Evolutionary conservation across 2,329 filamentous ascomycete species (phyloP).

Genomic region (Colletotrichum limetticola): DNA sequence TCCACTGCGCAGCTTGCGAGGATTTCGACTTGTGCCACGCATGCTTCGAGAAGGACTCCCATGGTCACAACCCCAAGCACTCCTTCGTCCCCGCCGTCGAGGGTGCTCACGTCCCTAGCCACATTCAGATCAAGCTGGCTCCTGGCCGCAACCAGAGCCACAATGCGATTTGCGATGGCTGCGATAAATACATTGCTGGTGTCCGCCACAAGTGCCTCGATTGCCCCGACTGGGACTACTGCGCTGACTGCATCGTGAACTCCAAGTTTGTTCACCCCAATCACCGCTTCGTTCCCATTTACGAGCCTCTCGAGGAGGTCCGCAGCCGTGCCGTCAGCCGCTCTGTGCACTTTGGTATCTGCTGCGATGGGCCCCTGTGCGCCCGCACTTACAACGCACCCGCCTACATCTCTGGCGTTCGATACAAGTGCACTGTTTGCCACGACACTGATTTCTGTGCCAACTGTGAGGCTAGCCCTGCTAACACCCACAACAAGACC

Average conservation of each 20-base stretch:
- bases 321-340: conserved; percentile 51
- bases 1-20: conserved; percentile 85
- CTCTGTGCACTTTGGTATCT: conserved; percentile 82
- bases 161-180: conserved; percentile 93
- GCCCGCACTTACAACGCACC: conserved; percentile 61
- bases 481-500: conserved; percentile 90
- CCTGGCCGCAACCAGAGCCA: conserved; percentile 86
- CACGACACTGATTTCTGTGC: conserved; percentile 95
- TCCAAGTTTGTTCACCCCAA: conserved; percentile 77
- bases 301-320: conserved; percentile 70
- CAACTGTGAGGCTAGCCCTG: conserved; percentile 88
- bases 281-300: conserved; percentile 91
- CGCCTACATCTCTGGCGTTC: conserved; percentile 82
- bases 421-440: conserved; percentile 98
- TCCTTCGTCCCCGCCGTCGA: conserved; percentile 76
- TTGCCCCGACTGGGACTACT: conserved; percentile 98
- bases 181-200: conserved; percentile 87
- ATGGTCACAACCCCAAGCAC: conserved; percentile 93
- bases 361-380: conserved; percentile 95
- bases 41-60: conserved; percentile 80
- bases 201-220: conserved; percentile 96
- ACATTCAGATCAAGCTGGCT: conserved; percentile 75
- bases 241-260: conserved; percentile 76
- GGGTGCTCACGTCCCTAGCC: conserved; percentile 68
- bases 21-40: conserved; percentile 92